Percentiles rank a stretch among this genome's conserved stretches.
Conservation (phyloP, 257 asterid species). For the Salvia hispanica region DNA sequence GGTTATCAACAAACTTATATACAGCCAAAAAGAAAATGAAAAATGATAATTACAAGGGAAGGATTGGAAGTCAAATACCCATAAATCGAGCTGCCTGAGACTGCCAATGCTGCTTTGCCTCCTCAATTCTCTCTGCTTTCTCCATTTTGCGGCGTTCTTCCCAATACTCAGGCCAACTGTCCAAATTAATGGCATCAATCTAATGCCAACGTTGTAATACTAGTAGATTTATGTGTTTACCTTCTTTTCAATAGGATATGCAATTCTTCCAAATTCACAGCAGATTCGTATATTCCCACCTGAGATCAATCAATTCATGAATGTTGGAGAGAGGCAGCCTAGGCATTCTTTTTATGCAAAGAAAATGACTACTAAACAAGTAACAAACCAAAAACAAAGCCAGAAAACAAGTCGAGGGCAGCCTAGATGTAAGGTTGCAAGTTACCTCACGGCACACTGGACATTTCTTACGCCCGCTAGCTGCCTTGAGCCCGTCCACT, state of each 20-base stretch:
- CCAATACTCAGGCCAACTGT: constrained; percentile 85
- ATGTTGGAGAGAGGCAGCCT: constrained; percentile 4
- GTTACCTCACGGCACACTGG: constrained; percentile 91
- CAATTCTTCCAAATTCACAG: constrained; percentile 82
- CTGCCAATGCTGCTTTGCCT: constrained; percentile 91
- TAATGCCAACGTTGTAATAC: not conserved
- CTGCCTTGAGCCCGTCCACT: constrained; percentile 78
- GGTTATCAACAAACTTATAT: not conserved
- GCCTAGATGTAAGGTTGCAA: not conserved
- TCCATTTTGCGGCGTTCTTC: constrained; percentile 66
- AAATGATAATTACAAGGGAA: not conserved
- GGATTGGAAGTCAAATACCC: constrained; percentile 46
- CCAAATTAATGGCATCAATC: constrained; percentile 4
- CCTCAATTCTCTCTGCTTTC: constrained; percentile 68
- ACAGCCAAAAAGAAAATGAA: not conserved
- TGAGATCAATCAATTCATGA: constrained; percentile 33
- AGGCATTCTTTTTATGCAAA: no score
- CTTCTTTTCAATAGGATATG: constrained; percentile 70
- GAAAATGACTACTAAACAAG: no score
- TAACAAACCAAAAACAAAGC: no score
- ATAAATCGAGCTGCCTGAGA: constrained; percentile 61
- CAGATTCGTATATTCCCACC: constrained; percentile 71
- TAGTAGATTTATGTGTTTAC: constrained; percentile 33
- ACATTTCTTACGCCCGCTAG: constrained; percentile 54
- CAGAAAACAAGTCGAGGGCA: no score